These are phyloP conservation scores for Podila verticillata DNA, from an alignment of 192 early-diverging fungal species.

Conservation along the genomic window DNA sequence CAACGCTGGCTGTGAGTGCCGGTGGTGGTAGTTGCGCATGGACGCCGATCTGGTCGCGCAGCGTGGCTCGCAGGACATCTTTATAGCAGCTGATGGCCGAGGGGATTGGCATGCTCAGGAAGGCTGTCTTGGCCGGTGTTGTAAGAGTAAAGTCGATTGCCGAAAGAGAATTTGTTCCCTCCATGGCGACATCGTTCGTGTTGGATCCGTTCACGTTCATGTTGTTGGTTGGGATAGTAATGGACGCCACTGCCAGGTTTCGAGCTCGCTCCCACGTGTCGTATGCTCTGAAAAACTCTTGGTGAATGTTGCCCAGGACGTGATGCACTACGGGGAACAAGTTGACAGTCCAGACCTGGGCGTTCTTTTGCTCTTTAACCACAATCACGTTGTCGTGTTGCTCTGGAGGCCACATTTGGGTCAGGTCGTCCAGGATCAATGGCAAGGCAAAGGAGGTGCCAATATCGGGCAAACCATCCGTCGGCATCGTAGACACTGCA, in stretches of 20 bases:
- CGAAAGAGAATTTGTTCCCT: background rate
- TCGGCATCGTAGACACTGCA: slow-evolving; percentile 44
- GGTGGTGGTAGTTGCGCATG: slow-evolving; percentile 9
- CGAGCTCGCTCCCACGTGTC: slow-evolving; percentile 63
- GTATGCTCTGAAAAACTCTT: slow-evolving; percentile 69
- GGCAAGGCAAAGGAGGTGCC: slow-evolving; percentile 61
- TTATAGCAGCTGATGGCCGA: slow-evolving; percentile 59
- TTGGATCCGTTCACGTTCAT: background rate
- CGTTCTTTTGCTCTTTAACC: slow-evolving; percentile 63
- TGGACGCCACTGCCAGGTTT: slow-evolving; percentile 41
- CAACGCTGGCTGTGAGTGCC: slow-evolving; percentile 6
- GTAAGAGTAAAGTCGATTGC: slow-evolving; percentile 37
- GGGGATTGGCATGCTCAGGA: slow-evolving; percentile 52
- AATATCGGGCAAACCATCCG: slow-evolving; percentile 41
- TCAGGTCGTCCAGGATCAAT: slow-evolving; percentile 77
- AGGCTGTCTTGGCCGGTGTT: slow-evolving; percentile 29
- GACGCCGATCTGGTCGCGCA: slow-evolving; percentile 59
- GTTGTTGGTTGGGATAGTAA: slow-evolving; percentile 13
- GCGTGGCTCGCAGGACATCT: slow-evolving; percentile 51
- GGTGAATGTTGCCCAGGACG: slow-evolving; percentile 62
- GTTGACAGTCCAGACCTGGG: slow-evolving; percentile 71
- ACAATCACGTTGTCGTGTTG: slow-evolving; percentile 84
- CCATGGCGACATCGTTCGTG: background rate
- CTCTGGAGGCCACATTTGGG: slow-evolving; percentile 74
- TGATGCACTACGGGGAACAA: slow-evolving; percentile 72